phyloP scores from a whole-genome alignment of 2,329 filamentous ascomycete genomes.

The Aotearoamyces nothofagi region DNA sequence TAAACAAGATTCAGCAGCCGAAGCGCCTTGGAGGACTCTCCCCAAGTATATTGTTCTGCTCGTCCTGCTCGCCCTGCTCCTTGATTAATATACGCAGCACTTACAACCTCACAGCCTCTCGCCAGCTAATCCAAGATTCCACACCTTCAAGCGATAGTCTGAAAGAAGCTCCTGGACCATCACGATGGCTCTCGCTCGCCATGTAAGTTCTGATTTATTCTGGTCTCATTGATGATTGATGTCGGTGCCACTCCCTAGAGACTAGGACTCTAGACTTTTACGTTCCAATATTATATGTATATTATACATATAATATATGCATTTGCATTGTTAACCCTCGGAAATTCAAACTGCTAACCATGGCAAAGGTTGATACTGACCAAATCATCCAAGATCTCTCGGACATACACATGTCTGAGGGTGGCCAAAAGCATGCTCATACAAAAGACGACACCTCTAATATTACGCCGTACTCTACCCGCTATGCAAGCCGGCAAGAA shows the following conservation, averaged over 20 bases:
- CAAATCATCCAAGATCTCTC: conserved; percentile 37
- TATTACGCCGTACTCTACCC: conserved; percentile 39
- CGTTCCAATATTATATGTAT: background rate
- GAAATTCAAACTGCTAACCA: conserved; percentile 1
- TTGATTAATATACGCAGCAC: too few species aligned
- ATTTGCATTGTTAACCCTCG: background rate
- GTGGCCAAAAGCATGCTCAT: conserved; percentile 20
- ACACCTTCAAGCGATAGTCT: too few species aligned
- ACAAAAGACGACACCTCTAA: conserved; percentile 29
- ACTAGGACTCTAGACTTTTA: conserved; percentile 1
- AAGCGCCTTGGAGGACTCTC: too few species aligned
- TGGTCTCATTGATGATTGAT: background rate
- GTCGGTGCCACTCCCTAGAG: background rate
- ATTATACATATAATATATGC: background rate
- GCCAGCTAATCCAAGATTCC: too few species aligned
- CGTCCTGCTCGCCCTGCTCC: too few species aligned
- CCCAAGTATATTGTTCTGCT: too few species aligned
- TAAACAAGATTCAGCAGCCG: too few species aligned
- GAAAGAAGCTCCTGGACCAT: too few species aligned
- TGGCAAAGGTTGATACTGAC: conserved; percentile 32
- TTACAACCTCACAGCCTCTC: too few species aligned
- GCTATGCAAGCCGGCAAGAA: conserved; percentile 36
- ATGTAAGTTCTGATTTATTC: conserved; percentile 19
- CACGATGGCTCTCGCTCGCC: conserved; percentile 33
- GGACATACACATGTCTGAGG: conserved; percentile 24